These are phyloP conservation scores for Claviceps sp. DNA, from an alignment of 2,329 filamentous ascomycete species.

Conservation along the genomic window DNA sequence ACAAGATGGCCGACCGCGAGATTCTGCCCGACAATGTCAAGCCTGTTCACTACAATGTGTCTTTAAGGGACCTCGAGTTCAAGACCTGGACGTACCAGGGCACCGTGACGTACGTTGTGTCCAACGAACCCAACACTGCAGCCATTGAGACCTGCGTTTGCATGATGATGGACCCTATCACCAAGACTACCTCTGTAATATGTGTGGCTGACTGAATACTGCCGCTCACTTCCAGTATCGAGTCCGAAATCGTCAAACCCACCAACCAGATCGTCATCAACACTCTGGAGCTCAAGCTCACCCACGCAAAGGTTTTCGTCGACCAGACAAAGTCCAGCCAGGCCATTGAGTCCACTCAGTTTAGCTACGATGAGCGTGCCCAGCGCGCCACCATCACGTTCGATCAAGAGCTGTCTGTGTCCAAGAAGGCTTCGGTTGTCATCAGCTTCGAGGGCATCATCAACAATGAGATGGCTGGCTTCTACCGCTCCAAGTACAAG, in stretches of 20 bases:
- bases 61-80: conserved; percentile 71
- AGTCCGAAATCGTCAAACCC: conserved; percentile 55
- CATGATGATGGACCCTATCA: not conserved
- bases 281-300: conserved; percentile 68
- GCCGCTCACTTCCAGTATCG: conserved; percentile 40
- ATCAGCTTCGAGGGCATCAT: conserved; percentile 70
- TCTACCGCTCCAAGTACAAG: conserved; percentile 91
- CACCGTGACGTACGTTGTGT: conserved; percentile 44
- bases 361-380: conserved; percentile 69
- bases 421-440: conserved; percentile 51
- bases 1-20: conserved; percentile 44
- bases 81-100: conserved; percentile 66
- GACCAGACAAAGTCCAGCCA: conserved; percentile 44
- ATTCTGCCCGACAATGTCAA: conserved; percentile 54
- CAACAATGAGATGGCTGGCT: conserved; percentile 85
- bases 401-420: conserved; percentile 52
- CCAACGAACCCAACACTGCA: not conserved
- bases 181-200: too few species aligned
- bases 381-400: conserved; percentile 77
- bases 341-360: conserved; percentile 46
- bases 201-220: too few species aligned
- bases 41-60: conserved; percentile 75
- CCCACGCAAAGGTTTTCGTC: conserved; percentile 45
- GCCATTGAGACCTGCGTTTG: too few species aligned
- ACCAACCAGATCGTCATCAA: conserved; percentile 75